Base-by-base conservation (phyloP, 257 asterid species). In the Solanum sejunctum region DNA sequence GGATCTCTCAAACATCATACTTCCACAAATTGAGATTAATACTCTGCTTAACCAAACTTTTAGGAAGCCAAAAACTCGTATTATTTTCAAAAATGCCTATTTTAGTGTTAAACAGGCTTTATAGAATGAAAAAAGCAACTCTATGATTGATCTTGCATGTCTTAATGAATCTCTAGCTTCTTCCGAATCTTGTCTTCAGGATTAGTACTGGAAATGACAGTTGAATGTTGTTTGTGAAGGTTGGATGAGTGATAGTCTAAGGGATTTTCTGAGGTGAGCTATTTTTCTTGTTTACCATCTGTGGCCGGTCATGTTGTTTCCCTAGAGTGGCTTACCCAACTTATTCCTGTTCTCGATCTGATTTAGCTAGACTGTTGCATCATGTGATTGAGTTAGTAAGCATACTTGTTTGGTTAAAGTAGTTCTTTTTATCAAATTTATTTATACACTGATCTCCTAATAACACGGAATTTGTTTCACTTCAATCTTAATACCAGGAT, bases 401-500 rank as follows among this genome's bases (percentile, higher is more conserved):
- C 83, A 49, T 78, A 78, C 64, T 78, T 26, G 64, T 28, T 78
- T 6, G 1, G 47, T 78, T 64, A 52, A 78, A 52, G 47, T 26
- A 10, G 1, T 54, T 26, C 16, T 78, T 49, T 10, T 78, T 28
- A 16, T 77, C 28, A 64, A 78, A 52, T 77, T 26, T 32, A 52
- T 77, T 26, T 32, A 28, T 70, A 18, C 41, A 78, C 57, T 52
- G 45, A 78, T 78, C 45, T 52, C 28, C 64, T 41, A 52, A 52
- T 78, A 78, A 52, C 26, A 16, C 18, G 52, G 10, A 52, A 78
- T 78, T 60, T 60, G 51, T 3, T 82, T 54, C 70, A 85, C 17
- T 67, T 82, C 43, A 51, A 58, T 58, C 57, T 73, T 85, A 88
- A 28, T 85, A 26, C 66, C 93, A 97, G 99, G 98, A 97, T 90